phyloP scores from a whole-genome alignment of 73 alveolate genomes.

The Paramecium sonneborni region DNA sequence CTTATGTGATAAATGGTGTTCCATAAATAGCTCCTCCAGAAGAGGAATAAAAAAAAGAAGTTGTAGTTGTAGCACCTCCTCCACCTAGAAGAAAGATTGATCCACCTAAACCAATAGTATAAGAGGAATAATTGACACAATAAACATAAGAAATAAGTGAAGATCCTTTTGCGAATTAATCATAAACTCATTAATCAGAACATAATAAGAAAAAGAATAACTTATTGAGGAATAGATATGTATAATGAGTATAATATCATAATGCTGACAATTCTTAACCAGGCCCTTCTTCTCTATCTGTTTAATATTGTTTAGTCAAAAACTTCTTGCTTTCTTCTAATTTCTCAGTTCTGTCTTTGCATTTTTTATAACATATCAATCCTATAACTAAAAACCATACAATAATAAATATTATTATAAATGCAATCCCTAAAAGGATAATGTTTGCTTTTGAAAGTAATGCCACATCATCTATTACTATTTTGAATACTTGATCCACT shows the following conservation, averaged over 20 bases:
- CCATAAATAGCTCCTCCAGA: background rate
- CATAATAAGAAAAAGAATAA: background rate
- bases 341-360: background rate
- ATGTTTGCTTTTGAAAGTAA: background rate
- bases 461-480: background rate
- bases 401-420: background rate
- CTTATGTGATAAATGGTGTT: background rate
- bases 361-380: background rate
- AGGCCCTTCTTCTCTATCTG: background rate
- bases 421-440: background rate
- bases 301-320: background rate
- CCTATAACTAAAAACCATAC: background rate
- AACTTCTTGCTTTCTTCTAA: background rate
- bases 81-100: slow-evolving; percentile 7
- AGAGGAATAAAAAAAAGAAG: background rate
- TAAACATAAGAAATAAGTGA: background rate
- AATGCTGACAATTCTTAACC: background rate
- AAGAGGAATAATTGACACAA: background rate
- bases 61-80: background rate
- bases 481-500: background rate
- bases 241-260: slow-evolving; percentile 21
- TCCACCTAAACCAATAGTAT: background rate
- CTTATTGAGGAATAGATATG: background rate
- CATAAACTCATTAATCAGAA: background rate
- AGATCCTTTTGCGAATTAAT: background rate